Evolutionary conservation across 2,329 filamentous ascomycete species (phyloP), one percentile per base, ranked within the genome.

Genomic region (Aspergillus novofumigatus): DNA sequence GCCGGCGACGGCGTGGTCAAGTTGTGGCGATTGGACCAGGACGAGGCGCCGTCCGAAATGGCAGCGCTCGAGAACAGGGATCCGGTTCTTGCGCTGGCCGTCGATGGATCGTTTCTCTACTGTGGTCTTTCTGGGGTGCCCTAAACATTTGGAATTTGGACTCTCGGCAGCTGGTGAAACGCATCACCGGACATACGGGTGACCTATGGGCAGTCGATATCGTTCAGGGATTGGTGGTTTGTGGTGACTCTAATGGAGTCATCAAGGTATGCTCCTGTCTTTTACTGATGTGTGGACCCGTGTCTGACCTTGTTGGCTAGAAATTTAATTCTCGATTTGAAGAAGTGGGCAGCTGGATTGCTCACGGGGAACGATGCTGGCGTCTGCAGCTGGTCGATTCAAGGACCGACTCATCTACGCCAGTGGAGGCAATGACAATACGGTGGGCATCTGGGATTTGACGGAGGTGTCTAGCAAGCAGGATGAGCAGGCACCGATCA

Each of bases 121-220:
- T 91, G 90, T 58, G 94, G 94, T 49, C 89, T 95, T 65, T 83
- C 92, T 1, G 87, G 90, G 95, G 94, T 23, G 84, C 96, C 52
- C 86, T 99, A 58, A 93, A 97, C 71, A 85, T 99, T 10, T 99
- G 95, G 93, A 95, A 99, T 70, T 81, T 99, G 14, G 93, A 97
- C 70, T 97, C 94, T 0, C 87, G 89, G 54, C 94, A 99, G 74
- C 87, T 94, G 51, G 82, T 99, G 48, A 84, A 94, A 56, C 92
- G 91, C 20, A 88, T 99, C 68, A 92, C 89, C 69, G 86, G 88
- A 0, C 89, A 92, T 65, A 85, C 84, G 35, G 87, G 87, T 47
- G 91, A 97, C 71, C 85, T 97, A 51, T 91, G 95, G 80, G 88
- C 91, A 0, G 80, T 97, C 47, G 88, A 91, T 62, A 88, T 97